These are phyloP conservation scores for Hawksworthiomyces lignivorus DNA, from an alignment of 2,329 filamentous ascomycete species.

Conservation along the genomic window DNA sequence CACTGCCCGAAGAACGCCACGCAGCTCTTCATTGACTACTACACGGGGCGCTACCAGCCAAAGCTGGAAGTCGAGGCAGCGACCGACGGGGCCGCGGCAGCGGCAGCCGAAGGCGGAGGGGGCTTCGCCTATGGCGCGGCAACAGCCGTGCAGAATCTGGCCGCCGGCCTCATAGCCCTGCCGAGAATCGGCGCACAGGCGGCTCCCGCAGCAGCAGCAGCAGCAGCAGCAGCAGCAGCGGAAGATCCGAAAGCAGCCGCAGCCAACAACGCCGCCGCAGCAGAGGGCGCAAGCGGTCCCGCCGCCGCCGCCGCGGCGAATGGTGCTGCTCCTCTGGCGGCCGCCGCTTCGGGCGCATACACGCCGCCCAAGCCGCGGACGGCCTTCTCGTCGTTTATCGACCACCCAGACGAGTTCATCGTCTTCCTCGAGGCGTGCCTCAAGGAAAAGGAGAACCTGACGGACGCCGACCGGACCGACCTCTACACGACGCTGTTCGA, in stretches of 20 bases:
- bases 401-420: constrained; percentile 87
- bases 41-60: constrained; percentile 74
- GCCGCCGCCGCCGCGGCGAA: no score
- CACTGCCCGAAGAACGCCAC: constrained; percentile 79
- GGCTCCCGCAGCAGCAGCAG: constrained; percentile 47
- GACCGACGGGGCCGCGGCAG: constrained; percentile 27
- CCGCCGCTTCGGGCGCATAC: constrained; percentile 50
- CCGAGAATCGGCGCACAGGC: constrained; percentile 79
- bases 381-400: constrained; percentile 94
- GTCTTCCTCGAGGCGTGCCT: constrained; percentile 85
- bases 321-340: no score
- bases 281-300: not conserved
- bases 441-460: constrained; percentile 55
- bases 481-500: constrained; percentile 94
- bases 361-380: constrained; percentile 73
- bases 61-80: constrained; percentile 48
- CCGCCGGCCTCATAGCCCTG: constrained; percentile 77
- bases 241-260: not conserved
- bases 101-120: constrained; percentile 25
- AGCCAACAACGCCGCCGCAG: not conserved
- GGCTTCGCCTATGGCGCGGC: constrained; percentile 53
- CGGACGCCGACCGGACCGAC: constrained; percentile 69
- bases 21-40: constrained; percentile 87
- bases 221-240: constrained; percentile 17
- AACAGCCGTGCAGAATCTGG: constrained; percentile 77